Evolutionary conservation across 169 alveolate genomes (phyloP).

Genomic region (Neospora caninum): DNA sequence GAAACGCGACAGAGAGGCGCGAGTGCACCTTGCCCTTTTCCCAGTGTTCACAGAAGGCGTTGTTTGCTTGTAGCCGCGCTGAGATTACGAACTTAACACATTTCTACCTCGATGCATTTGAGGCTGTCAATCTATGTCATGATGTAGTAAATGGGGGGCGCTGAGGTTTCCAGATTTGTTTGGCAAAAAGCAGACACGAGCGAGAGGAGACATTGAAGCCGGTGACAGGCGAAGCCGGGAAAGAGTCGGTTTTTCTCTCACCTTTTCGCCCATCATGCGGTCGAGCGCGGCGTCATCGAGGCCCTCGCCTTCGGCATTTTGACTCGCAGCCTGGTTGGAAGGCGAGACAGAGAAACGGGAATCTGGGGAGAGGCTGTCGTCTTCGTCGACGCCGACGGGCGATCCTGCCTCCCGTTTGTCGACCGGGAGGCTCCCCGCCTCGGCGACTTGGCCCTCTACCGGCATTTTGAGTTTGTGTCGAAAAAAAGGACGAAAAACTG

Average conservation of each 20-base stretch:
- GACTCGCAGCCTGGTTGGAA: not conserved
- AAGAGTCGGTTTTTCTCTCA: not conserved
- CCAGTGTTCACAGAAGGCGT: too few relatives aligned
- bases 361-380: not conserved
- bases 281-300: slow-evolving; percentile 18
- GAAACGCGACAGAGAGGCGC: too few relatives aligned
- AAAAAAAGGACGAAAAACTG: not conserved
- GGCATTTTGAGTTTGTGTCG: not conserved
- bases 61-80: too few relatives aligned
- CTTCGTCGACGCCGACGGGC: not conserved
- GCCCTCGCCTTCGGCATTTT: slow-evolving; percentile 23
- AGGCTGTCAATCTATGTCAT: too few relatives aligned
- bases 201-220: not conserved
- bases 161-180: too few relatives aligned
- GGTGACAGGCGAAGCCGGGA: too few relatives aligned
- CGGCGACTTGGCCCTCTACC: not conserved
- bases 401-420: not conserved
- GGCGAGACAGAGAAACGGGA: not conserved
- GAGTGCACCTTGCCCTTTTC: too few relatives aligned
- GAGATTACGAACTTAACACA: too few relatives aligned
- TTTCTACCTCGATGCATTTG: too few relatives aligned
- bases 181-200: too few relatives aligned
- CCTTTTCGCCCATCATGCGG: slow-evolving; percentile 29
- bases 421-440: not conserved
- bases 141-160: too few relatives aligned